Conservation (phyloP, 306 rosid genomes). For the Sphenostylis stenocarpa region DNA sequence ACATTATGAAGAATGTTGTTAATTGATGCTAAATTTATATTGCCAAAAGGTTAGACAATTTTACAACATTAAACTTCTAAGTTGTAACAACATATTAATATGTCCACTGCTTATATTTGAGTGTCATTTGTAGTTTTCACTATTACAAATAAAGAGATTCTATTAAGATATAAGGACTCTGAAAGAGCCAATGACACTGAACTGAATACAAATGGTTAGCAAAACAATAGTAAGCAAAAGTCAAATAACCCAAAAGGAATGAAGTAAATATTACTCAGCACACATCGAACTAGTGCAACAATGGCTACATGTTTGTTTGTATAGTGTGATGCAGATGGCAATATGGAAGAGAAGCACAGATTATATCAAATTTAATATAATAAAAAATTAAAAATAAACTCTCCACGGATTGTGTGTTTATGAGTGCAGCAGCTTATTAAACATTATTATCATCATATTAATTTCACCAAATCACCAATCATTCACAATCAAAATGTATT, state of each 20-base stretch:
- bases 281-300: background rate
- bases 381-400: background rate
- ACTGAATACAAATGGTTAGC: background rate
- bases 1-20: constrained; percentile 3
- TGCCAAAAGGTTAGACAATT: background rate
- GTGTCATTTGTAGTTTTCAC: too few relatives aligned
- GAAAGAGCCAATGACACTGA: background rate
- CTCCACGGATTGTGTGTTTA: background rate
- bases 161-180: background rate
- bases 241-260: background rate
- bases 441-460: background rate
- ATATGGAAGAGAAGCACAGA: background rate
- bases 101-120: too few relatives aligned
- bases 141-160: constrained; percentile 5
- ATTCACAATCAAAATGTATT: background rate
- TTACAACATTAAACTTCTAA: too few relatives aligned
- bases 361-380: background rate
- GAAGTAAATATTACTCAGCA: background rate
- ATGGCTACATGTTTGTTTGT: too few relatives aligned
- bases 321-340: background rate
- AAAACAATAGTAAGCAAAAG: background rate
- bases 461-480: background rate
- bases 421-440: background rate
- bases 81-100: too few relatives aligned
- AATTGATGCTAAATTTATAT: background rate